phyloP scores from a whole-genome alignment of 192 early-diverging fungal genomes.

The Lobosporangium transversale region DNA sequence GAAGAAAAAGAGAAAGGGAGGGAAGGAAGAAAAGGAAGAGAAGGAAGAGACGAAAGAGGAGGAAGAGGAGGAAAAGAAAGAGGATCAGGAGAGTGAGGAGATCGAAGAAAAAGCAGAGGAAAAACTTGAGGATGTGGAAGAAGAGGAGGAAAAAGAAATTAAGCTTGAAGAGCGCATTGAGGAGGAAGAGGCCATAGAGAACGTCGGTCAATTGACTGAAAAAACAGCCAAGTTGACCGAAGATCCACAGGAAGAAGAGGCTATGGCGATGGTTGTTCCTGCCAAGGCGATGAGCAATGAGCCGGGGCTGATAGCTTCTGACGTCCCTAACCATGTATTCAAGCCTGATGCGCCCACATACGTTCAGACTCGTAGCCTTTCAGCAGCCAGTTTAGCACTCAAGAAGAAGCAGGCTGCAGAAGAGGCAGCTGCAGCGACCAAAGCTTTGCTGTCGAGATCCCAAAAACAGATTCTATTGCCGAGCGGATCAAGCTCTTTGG shows the following conservation, averaged over 20 bases:
- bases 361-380: conserved; percentile 14
- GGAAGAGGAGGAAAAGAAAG: background rate
- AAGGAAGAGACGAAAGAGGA: background rate
- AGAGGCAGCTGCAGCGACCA: conserved; percentile 13
- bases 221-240: background rate
- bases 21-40: no score
- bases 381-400: conserved; percentile 17
- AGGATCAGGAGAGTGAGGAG: background rate
- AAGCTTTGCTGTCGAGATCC: conserved; percentile 29
- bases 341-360: conserved; percentile 4
- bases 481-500: conserved; percentile 46
- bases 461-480: conserved; percentile 37
- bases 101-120: conserved; percentile 1
- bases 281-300: no score
- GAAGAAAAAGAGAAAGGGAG: conserved; percentile 1
- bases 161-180: background rate
- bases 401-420: conserved; percentile 52
- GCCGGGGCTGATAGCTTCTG: conserved; percentile 13
- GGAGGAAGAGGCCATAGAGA: background rate
- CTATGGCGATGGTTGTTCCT: background rate
- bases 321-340: conserved; percentile 9
- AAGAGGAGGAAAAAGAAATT: background rate
- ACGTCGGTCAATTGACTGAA: background rate
- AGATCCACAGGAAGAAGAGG: no score
- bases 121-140: background rate